Conservation (phyloP, 2,329 filamentous ascomycete genomes). For the Cladosporium sp. region DNA sequence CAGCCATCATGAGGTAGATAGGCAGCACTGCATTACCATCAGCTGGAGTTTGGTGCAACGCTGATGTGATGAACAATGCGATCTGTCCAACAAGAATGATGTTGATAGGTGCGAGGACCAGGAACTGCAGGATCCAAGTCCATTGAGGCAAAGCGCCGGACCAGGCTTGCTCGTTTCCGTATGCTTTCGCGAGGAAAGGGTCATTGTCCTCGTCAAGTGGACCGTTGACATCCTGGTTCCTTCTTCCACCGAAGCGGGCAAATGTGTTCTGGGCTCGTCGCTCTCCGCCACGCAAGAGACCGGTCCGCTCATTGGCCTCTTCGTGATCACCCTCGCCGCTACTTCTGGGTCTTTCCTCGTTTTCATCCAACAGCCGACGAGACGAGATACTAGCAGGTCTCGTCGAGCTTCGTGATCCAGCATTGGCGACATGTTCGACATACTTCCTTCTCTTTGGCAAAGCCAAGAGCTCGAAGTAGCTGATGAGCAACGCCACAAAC, state of each 20-base stretch:
- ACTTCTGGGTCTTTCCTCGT: conserved; percentile 21
- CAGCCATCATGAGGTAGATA: conserved; percentile 70
- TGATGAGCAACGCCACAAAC: conserved; percentile 73
- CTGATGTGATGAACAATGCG: conserved; percentile 69
- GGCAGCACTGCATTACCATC: conserved; percentile 75
- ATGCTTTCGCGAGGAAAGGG: conserved; percentile 45
- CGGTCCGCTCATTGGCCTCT: conserved; percentile 58
- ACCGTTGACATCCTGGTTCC: conserved; percentile 42
- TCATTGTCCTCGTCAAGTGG: conserved; percentile 34
- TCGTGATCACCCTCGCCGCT: conserved; percentile 39
- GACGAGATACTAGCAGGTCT: conserved; percentile 35
- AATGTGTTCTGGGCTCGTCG: conserved; percentile 50
- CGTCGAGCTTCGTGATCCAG: conserved; percentile 26
- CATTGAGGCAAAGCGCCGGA: conserved; percentile 75
- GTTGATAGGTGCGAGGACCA: conserved; percentile 76
- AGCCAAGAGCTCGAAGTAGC: conserved; percentile 77
- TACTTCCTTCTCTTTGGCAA: conserved; percentile 71
- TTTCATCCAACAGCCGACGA: conserved; percentile 28
- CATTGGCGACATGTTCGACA: conserved; percentile 56
- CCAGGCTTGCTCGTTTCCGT: conserved; percentile 81
- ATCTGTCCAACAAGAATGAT: conserved; percentile 77
- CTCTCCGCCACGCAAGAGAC: conserved; percentile 52
- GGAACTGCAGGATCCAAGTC: conserved; percentile 85
- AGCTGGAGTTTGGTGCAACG: conserved; percentile 76
- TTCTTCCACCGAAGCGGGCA: conserved; percentile 51